Conservation (phyloP, 768 basidiomycete genomes). For the Kwoniella europaea region DNA sequence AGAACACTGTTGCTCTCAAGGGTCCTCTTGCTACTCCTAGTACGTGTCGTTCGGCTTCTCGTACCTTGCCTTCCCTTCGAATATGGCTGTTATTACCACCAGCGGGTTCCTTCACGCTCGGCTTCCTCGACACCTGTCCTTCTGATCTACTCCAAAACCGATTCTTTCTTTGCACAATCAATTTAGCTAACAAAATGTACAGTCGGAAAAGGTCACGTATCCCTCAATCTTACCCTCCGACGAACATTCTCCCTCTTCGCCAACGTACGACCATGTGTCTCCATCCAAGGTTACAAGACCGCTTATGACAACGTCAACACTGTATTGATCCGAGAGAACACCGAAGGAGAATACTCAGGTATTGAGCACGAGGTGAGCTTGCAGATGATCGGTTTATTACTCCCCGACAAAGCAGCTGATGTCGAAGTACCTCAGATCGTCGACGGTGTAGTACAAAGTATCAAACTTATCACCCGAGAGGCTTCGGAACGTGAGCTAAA, state of each 20-base stretch:
- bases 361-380: conserved; percentile 92
- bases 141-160: background rate
- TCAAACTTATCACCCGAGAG: conserved; percentile 99
- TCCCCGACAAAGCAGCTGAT: background rate
- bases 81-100: no score
- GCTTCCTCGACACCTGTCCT: background rate
- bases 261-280: conserved; percentile 95
- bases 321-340: conserved; percentile 96
- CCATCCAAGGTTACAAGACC: conserved; percentile 96
- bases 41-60: conserved; percentile 60
- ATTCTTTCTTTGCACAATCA: no score
- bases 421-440: conserved; percentile 66
- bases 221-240: conserved; percentile 93
- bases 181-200: background rate
- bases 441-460: conserved; percentile 97
- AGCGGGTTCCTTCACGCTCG: background rate
- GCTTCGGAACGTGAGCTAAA: conserved; percentile 94
- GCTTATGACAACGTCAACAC: conserved; percentile 98
- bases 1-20: conserved; percentile 97
- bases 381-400: background rate
- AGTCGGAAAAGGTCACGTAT: conserved; percentile 99
- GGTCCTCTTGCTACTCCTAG: conserved; percentile 97
- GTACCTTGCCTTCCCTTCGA: background rate
- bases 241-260: conserved; percentile 98
- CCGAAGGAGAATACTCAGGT: conserved; percentile 99